phyloP scores from a whole-genome alignment of 495 filamentous ascomycete species.

The Annulohypoxylon nitens region DNA sequence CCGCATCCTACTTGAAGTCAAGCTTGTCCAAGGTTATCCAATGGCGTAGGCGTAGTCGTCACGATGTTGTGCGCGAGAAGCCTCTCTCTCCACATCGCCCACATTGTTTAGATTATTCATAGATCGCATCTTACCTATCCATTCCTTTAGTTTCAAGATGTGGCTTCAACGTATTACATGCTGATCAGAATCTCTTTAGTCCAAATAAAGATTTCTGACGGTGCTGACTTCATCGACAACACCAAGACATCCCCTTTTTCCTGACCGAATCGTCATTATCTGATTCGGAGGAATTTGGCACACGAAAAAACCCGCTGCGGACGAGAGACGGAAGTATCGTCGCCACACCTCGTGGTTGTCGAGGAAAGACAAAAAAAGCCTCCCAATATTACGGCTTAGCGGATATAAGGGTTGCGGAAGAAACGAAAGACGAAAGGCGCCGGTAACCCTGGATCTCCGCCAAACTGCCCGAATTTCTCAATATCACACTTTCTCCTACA shows the following conservation, averaged over 20 bases:
- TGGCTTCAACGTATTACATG: slow-evolving; percentile 32
- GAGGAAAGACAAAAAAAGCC: background rate
- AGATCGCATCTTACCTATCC: slow-evolving; percentile 29
- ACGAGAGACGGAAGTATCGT: slow-evolving; percentile 9
- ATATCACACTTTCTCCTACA: slow-evolving; percentile 9
- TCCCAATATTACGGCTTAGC: slow-evolving; percentile 12
- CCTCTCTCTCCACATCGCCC: slow-evolving; percentile 11
- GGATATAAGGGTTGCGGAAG: slow-evolving; percentile 15
- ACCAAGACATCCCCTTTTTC: slow-evolving; percentile 24
- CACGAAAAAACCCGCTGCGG: slow-evolving; percentile 1
- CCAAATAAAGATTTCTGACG: slow-evolving; percentile 22
- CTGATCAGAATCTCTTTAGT: slow-evolving; percentile 44
- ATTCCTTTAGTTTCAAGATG: slow-evolving; percentile 21
- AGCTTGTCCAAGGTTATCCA: slow-evolving; percentile 32
- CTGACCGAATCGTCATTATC: slow-evolving; percentile 21
- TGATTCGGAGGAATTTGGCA: background rate
- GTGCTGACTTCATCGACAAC: slow-evolving; percentile 36
- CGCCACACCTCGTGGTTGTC: slow-evolving; percentile 1
- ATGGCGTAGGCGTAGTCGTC: slow-evolving; percentile 33
- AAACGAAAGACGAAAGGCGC: slow-evolving; percentile 26
- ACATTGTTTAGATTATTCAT: slow-evolving; percentile 38
- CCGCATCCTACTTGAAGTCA: slow-evolving; percentile 46
- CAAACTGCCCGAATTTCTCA: slow-evolving; percentile 18
- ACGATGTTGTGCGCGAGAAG: slow-evolving; percentile 37
- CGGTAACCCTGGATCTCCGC: slow-evolving; percentile 28